These are phyloP conservation scores for Anethum foeniculum DNA, from an alignment of 140 eudicot genomes.

Conservation along the genomic window DNA sequence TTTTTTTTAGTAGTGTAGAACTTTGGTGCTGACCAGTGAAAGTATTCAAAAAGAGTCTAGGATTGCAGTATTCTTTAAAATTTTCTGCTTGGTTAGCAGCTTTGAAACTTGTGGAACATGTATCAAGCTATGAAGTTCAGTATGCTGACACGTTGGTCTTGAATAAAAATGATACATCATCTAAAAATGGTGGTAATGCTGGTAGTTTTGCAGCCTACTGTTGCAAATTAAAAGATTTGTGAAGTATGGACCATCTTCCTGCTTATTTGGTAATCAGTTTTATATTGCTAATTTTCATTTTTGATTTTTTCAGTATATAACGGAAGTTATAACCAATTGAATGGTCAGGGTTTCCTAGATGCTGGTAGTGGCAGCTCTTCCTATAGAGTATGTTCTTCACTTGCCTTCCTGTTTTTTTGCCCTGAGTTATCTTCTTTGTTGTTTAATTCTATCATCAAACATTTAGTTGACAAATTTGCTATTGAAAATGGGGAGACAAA, in stretches of 20 bases:
- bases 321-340: constrained; percentile 33
- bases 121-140: not conserved
- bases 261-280: not conserved
- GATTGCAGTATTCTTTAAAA: not conserved
- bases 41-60: not conserved
- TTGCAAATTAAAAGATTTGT: not conserved
- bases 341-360: constrained; percentile 34
- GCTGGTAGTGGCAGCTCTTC: constrained; percentile 33
- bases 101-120: not conserved
- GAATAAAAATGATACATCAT: not conserved
- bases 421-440: not conserved
- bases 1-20: not conserved
- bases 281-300: not conserved
- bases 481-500: not conserved
- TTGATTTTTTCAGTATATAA: constrained; percentile 36
- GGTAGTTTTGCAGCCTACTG: not conserved
- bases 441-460: not conserved
- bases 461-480: not conserved
- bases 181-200: no score
- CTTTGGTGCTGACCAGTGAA: not conserved
- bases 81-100: not conserved
- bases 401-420: not conserved
- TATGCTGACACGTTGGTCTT: not conserved
- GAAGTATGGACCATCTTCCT: not conserved
- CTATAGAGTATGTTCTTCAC: constrained; percentile 30